Conservation (phyloP, 2,329 filamentous ascomycete species). For the Cryphonectria japonica region DNA sequence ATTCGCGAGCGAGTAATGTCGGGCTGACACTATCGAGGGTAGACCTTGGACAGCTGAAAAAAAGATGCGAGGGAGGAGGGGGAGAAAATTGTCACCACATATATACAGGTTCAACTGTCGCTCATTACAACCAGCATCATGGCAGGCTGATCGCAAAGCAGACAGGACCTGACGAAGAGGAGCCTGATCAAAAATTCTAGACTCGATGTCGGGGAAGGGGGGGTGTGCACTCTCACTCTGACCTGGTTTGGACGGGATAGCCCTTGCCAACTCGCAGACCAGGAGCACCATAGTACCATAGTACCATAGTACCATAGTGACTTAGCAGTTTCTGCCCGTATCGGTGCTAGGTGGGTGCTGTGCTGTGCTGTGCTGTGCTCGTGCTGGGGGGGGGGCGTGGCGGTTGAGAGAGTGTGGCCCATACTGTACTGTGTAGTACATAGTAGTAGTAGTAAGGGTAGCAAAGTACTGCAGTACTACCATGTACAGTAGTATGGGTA, state of each 20-base stretch:
- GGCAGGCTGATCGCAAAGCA: not conserved
- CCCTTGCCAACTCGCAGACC: not conserved
- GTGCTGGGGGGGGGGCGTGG: not conserved
- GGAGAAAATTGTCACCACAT: not conserved
- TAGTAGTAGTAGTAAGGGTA: not conserved
- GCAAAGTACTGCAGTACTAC: not conserved
- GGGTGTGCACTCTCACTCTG: not conserved
- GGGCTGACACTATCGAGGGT: constrained; percentile 1
- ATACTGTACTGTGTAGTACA: not conserved
- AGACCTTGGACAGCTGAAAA: not conserved
- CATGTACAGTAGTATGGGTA: not conserved
- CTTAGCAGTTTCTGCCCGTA: not conserved
- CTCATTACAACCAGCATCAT: not conserved
- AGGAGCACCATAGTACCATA: not conserved
- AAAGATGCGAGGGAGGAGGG: not conserved
- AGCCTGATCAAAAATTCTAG: not conserved
- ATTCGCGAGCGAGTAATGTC: not conserved
- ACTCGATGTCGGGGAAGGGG: not conserved
- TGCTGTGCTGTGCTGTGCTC: not conserved
- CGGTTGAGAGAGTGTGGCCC: not conserved
- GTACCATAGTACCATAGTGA: not conserved
- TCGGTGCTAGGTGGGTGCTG: constrained; percentile 8
- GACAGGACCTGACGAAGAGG: not conserved
- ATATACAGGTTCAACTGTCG: not conserved
- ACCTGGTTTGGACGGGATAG: not conserved